Conservation (phyloP, 2,329 filamentous ascomycete species). For the Xylariaceae sp. region DNA sequence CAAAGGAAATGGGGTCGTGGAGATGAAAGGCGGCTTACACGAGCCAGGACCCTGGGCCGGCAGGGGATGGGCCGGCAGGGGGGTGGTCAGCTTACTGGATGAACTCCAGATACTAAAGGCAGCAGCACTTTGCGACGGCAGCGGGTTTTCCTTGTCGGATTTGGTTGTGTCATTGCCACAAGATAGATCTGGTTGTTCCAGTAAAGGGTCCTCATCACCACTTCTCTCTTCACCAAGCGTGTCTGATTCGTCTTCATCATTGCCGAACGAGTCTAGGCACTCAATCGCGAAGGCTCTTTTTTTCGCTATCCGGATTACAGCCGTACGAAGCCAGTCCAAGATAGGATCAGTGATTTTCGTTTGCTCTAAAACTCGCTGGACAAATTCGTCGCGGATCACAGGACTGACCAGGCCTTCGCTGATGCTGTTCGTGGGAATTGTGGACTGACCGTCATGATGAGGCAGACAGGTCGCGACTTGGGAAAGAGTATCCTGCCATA, state of each 20-base stretch:
- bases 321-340: not conserved
- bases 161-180: not conserved
- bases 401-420: too few species aligned
- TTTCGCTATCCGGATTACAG: not conserved
- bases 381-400: not conserved
- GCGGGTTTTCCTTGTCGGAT: not conserved
- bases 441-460: too few species aligned
- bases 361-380: not conserved
- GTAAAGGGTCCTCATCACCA: not conserved
- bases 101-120: not conserved
- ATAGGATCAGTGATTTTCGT: not conserved
- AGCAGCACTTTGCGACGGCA: not conserved
- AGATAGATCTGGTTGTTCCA: too few species aligned
- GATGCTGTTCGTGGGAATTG: too few species aligned
- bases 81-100: too few species aligned
- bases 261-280: not conserved
- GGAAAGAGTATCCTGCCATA: too few species aligned
- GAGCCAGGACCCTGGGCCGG: too few species aligned
- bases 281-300: not conserved
- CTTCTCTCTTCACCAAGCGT: not conserved
- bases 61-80: too few species aligned
- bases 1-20: too few species aligned
- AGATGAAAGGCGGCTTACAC: too few species aligned
- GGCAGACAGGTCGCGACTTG: too few species aligned
- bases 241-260: not conserved